Conservation (phyloP, 2,329 filamentous ascomycete genomes). For the Trichoderma oligosporum region DNA sequence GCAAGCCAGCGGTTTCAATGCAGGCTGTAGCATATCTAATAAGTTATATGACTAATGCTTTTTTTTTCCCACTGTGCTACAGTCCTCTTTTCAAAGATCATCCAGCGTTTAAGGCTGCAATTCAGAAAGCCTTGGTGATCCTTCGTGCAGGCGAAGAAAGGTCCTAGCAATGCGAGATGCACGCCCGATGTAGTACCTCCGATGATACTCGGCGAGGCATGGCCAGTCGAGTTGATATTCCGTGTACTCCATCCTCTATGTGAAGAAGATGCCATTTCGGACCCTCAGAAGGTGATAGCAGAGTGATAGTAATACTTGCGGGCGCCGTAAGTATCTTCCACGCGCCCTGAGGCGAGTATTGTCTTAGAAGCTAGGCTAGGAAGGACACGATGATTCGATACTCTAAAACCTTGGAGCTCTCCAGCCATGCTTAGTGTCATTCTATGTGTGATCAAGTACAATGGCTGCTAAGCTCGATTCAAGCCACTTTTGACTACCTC, state of each 20-base stretch:
- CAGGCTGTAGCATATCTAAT: neutral
- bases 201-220: neutral
- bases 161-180: neutral
- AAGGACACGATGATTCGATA: too few species aligned
- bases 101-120: neutral
- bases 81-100: neutral
- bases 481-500: neutral
- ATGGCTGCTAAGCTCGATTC: neutral
- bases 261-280: neutral
- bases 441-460: neutral
- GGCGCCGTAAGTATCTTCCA: neutral
- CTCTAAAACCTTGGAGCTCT: neutral
- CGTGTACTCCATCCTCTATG: neutral
- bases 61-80: constrained; percentile 2
- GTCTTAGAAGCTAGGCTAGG: neutral
- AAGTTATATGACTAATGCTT: neutral
- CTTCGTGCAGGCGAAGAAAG: neutral
- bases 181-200: neutral
- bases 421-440: neutral
- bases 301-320: neutral
- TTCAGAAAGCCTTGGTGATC: neutral
- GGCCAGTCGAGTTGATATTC: neutral
- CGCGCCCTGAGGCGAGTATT: neutral
- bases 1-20: neutral
- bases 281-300: neutral